Conservation (phyloP, 139 green algal species). For the Picocystis salinarum region DNA sequence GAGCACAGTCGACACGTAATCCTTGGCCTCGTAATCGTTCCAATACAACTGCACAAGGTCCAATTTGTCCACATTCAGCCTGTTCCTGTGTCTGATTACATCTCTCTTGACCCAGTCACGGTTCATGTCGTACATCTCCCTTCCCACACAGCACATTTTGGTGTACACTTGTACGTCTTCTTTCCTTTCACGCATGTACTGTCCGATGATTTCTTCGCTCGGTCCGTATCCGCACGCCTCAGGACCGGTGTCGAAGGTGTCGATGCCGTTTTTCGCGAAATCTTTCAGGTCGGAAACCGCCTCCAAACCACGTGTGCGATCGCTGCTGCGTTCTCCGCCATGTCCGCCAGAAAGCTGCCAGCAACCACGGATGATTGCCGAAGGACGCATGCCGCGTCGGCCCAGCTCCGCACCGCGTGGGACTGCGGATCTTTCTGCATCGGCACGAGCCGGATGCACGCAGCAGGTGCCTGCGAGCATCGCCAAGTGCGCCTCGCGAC, state of each 20-base stretch:
- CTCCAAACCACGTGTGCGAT: slow-evolving; percentile 39
- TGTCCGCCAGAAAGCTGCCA: slow-evolving; percentile 61
- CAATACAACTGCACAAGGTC: slow-evolving; percentile 58
- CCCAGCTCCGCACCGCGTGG: no score
- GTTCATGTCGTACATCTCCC: slow-evolving; percentile 23
- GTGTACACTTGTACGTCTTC: slow-evolving; percentile 37
- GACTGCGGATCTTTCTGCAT: no score
- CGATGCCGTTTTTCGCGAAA: slow-evolving; percentile 42
- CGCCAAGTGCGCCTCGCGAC: no score
- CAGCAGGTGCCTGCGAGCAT: no score
- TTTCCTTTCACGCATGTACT: slow-evolving; percentile 16
- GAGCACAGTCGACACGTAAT: slow-evolving; percentile 40
- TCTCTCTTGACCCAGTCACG: slow-evolving; percentile 30
- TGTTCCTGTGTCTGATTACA: slow-evolving; percentile 11
- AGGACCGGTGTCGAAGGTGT: slow-evolving; percentile 42
- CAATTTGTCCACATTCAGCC: slow-evolving; percentile 19
- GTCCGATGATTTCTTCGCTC: slow-evolving; percentile 55
- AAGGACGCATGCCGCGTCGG: no score
- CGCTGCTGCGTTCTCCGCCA: slow-evolving; percentile 31
- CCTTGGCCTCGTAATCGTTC: slow-evolving; percentile 23
- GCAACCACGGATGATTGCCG: slow-evolving; percentile 35
- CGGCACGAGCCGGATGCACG: no score
- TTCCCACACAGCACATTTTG: slow-evolving; percentile 54
- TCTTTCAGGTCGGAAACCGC: slow-evolving; percentile 39
- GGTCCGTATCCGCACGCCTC: slow-evolving; percentile 58